phyloP scores from a whole-genome alignment of 129 eudicot species.

The Kitagawia praeruptora region DNA sequence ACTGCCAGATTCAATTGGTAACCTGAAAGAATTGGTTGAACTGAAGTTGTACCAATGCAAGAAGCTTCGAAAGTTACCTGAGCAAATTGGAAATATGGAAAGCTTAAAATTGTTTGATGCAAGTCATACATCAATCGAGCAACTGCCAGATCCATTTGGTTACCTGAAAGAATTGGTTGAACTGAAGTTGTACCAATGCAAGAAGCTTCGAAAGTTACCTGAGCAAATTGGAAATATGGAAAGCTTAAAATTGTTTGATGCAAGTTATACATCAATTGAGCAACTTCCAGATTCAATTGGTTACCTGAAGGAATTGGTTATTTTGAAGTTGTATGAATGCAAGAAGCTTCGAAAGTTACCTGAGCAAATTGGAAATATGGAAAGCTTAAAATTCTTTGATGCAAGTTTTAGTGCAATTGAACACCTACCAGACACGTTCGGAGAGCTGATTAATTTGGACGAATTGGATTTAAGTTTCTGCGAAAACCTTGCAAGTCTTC shows the following conservation, averaged over 20 bases:
- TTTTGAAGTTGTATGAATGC: neutral
- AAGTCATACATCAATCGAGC: too few species aligned
- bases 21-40: too few species aligned
- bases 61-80: too few species aligned
- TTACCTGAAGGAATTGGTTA: neutral
- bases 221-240: too few species aligned
- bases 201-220: too few species aligned
- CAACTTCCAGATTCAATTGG: neutral
- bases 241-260: neutral
- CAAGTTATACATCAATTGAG: neutral
- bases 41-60: too few species aligned
- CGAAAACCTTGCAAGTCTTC: neutral
- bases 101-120: too few species aligned
- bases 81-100: too few species aligned
- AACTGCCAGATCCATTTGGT: too few species aligned
- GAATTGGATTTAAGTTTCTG: neutral
- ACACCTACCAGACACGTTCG: neutral
- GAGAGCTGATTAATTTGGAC: neutral
- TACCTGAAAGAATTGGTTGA: too few species aligned
- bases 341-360: neutral
- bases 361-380: neutral
- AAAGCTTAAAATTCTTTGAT: neutral
- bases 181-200: too few species aligned
- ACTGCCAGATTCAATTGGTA: too few species aligned
- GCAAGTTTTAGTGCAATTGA: neutral